Evolutionary conservation across 1,139 yeast genomes (phyloP), one percentile per base, ranked within the genome.

Genomic region (Candida tunisiensis): DNA sequence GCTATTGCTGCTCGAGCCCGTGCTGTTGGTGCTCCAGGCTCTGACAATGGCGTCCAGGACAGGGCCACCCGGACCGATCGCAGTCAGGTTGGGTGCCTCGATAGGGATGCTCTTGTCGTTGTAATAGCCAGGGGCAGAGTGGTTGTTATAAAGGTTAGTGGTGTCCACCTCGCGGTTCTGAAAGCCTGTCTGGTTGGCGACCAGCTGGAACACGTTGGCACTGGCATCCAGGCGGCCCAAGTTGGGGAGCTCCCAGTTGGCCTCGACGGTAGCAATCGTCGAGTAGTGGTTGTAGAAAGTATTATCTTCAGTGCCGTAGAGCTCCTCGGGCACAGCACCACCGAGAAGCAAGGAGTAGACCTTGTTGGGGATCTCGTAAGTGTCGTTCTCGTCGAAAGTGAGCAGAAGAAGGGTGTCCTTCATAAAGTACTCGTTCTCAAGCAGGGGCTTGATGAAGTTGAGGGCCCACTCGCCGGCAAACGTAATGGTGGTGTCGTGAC

Each of bases 211-310:
- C 16, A 62, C 62, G 38, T 62, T 62, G 28, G 69, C 66, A 28
- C 49, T 53, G 34, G 55, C 55, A 41, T 62, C 68, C 38, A 52
- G 49, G 40, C 69, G 58, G 28, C 69, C 69, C 32, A 62, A 51
- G 33, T 57, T 48, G 25, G 58, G 55, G 31, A 62, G 53, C 28
- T 50, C 56, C 62, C 60, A 62, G 54, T 62, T 62, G 28, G 59
- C 63, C 45, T 59, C 54, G 23, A 55, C 51, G 17, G 66, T 40
- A n/a, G 68, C 45, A 25, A 61, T 34, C 40, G 57, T 55, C 22
- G 67, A 55, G 51, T 62, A 62, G 42, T 62, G 69, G 41, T 61
- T 55, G 45, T 62, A 62, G 50, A 48, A 62, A 25, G 62, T 62
- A 33, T 38, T 39, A 37, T 62, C 69, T 8, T 44, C 40, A 25